Base-by-base conservation (phyloP, 768 basidiomycete species). In the Suillus fuscotomentosus region DNA sequence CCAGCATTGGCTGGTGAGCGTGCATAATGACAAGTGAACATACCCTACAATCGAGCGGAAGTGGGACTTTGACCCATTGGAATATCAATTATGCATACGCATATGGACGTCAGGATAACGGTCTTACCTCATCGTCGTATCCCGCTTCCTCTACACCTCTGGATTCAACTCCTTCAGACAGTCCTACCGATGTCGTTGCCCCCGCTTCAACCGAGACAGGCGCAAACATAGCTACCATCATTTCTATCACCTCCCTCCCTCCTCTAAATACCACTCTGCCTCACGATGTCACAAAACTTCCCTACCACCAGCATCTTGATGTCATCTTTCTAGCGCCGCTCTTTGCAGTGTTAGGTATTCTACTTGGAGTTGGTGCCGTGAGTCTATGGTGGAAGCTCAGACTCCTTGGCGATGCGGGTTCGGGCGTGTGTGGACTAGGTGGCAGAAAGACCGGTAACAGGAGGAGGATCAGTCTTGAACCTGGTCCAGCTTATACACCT, bases 241-340 rank as follows among this genome's bases (percentile, higher is more conserved):
- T 80, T 27, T 73, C 74, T 22, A 77, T 80, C 61, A 76, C 76
- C 34, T 72, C 77, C 41, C 69, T 76, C 27, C 73, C 75, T 17
- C 75, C 77, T 5, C 41, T 42, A 2, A 60, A 66, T n/a, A 71
- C 66, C 10, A 63, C 63, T 31, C 59, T 54, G 59, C 42, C 60
- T 51, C 70, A 67, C 24, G 42, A 50, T 20, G 61, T 68, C 53
- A 60, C 63, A 57, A 72, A 70, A 63, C 68, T 64, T n/a, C 66
- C 64, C 38, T 66, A 69, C 67, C 72, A 66, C 63, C 64, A 48
- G 38, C 70, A 38, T 63, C 64, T 63, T 50, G 75, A 70, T 70
- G 69, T 72, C 45, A 70, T 64, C 63, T 78, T 63, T 62, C 73
- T 69, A 47, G 50, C 70, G 22, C 73, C 73, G 7, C 24, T 77